Evolutionary conservation across 2,329 filamentous ascomycete species (phyloP).

Genomic region (Alternaria arborescens): DNA sequence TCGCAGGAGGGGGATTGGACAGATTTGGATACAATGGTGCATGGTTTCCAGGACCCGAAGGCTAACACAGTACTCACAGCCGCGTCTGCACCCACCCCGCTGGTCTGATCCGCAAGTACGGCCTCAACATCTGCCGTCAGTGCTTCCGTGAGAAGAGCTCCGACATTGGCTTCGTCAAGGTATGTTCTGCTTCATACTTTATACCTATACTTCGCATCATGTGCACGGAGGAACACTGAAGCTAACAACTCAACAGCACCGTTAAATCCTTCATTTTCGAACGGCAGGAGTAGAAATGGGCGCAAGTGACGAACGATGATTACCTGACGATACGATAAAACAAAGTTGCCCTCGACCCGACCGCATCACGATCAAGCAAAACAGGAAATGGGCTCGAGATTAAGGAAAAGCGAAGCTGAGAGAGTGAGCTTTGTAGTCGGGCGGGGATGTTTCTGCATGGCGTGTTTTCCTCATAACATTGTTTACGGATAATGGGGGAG

Average conservation of each 20-base stretch:
- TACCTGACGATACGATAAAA: slow-evolving; percentile 36
- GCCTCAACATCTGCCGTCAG: slow-evolving; percentile 82
- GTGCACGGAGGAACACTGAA: neutral
- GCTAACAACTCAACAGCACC: slow-evolving; percentile 41
- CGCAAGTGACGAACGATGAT: slow-evolving; percentile 43
- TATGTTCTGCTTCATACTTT: slow-evolving; percentile 41
- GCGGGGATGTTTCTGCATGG: slow-evolving; percentile 35
- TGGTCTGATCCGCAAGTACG: slow-evolving; percentile 99
- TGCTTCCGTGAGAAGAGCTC: slow-evolving; percentile 74
- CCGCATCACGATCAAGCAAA: slow-evolving; percentile 12
- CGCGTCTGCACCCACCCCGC: slow-evolving; percentile 92
- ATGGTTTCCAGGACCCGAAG: slow-evolving; percentile 12
- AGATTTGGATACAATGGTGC: slow-evolving; percentile 2
- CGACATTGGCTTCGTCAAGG: slow-evolving; percentile 76
- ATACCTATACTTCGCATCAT: neutral
- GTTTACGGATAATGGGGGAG: slow-evolving; percentile 20
- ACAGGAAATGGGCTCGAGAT: slow-evolving; percentile 2
- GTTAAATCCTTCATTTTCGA: slow-evolving; percentile 40
- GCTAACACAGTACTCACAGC: slow-evolving; percentile 59
- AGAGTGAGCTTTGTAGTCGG: slow-evolving; percentile 18
- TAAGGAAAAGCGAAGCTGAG: slow-evolving; percentile 7
- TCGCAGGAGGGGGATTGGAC: slow-evolving; percentile 5
- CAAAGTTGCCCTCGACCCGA: slow-evolving; percentile 21
- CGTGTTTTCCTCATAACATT: slow-evolving; percentile 25
- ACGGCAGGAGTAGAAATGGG: slow-evolving; percentile 38